A percentile compares a stretch with the other conserved stretches of the same genome.
phyloP scores from a whole-genome alignment of 164 flowering plant genomes.

The Magnolia officinalis region DNA sequence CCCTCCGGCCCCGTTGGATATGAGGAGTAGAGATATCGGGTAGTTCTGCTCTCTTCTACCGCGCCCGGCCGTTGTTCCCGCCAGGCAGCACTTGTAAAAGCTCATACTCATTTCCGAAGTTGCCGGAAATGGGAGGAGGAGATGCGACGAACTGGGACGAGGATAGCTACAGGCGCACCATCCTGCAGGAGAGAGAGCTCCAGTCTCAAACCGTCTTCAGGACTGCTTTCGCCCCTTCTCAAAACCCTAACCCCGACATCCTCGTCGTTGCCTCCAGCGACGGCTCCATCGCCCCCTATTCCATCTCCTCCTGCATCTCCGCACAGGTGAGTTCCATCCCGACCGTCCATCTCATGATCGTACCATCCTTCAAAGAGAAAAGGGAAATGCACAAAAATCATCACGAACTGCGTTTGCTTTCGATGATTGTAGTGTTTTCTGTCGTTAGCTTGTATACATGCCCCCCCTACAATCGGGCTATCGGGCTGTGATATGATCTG shows the following conservation, averaged over 20 bases:
- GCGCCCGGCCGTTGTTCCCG: too few relatives aligned
- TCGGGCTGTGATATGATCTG: too few relatives aligned
- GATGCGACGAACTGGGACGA: conserved; percentile 82
- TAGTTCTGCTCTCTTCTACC: too few relatives aligned
- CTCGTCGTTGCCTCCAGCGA: conserved; percentile 86
- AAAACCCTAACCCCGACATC: conserved; percentile 53
- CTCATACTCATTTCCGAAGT: neutral
- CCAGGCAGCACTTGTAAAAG: too few relatives aligned
- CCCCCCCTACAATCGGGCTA: too few relatives aligned
- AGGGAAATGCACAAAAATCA: too few relatives aligned
- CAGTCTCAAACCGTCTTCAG: conserved; percentile 74
- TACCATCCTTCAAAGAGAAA: too few relatives aligned
- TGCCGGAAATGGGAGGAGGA: conserved; percentile 24
- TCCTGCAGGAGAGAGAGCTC: conserved; percentile 58
- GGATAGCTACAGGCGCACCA: conserved; percentile 55
- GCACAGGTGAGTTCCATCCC: conserved; percentile 22
- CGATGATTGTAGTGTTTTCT: too few relatives aligned
- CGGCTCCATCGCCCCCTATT: conserved; percentile 83
- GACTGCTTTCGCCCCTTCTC: conserved; percentile 66
- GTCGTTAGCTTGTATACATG: too few relatives aligned
- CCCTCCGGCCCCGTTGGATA: too few relatives aligned
- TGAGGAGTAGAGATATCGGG: too few relatives aligned
- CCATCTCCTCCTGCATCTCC: conserved; percentile 60
- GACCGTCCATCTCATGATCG: neutral
- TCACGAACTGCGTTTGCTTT: too few relatives aligned